Evolutionary conservation across 2,329 filamentous ascomycete species (phyloP).

Genomic region (Fusarium sp.): DNA sequence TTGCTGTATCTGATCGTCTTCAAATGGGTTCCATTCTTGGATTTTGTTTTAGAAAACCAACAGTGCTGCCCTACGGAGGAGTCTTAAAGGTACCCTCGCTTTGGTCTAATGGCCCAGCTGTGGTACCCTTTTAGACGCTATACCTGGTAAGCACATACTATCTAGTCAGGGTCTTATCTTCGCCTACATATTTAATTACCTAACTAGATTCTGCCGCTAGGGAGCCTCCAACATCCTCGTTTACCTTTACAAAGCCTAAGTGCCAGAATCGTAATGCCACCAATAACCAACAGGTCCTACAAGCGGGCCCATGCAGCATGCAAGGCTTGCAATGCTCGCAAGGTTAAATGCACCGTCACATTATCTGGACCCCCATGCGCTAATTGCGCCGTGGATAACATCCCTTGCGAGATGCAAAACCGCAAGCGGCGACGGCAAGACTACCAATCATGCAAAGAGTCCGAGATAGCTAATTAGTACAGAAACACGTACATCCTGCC

Average conservation of each 20-base stretch:
- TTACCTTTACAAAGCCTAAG: neutral
- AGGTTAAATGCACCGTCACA: neutral
- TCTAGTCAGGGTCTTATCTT: too few relatives aligned
- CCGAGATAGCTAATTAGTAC: neutral
- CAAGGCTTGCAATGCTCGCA: neutral
- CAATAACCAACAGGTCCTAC: neutral
- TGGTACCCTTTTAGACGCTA: too few relatives aligned
- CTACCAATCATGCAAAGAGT: fast-evolving
- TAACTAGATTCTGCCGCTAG: neutral
- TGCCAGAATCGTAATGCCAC: neutral
- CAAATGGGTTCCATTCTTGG: too few relatives aligned
- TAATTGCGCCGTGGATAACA: neutral
- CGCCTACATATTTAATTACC: neutral
- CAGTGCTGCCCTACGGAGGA: too few relatives aligned
- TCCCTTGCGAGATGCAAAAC: neutral
- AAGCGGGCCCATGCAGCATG: slow-evolving; percentile 2
- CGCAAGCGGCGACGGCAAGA: neutral
- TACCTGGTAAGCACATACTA: too few relatives aligned
- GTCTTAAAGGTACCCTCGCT: too few relatives aligned
- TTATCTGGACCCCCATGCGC: neutral
- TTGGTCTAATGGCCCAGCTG: too few relatives aligned
- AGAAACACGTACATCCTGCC: neutral
- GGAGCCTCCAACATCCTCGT: neutral
- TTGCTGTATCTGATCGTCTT: too few relatives aligned
- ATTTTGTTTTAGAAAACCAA: too few relatives aligned